Percentiles rank a stretch among this genome's conserved stretches.
phyloP scores from a whole-genome alignment of 176 grass and related monocot genomes.

The Chrysopogon serrulatus region DNA sequence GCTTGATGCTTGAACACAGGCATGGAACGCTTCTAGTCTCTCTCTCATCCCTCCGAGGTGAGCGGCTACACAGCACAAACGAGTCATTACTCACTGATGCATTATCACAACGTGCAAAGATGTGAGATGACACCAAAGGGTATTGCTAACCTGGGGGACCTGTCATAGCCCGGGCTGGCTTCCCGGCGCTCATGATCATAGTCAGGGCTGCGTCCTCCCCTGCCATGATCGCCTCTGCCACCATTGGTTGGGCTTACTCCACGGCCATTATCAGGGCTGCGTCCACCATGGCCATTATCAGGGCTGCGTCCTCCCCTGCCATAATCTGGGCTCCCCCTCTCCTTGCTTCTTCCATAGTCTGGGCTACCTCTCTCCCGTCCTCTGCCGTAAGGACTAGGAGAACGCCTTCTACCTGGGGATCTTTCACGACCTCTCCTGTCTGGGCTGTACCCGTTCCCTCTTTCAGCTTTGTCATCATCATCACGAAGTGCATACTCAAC shows the following conservation, averaged over 20 bases:
- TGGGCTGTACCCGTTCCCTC: conserved; percentile 76
- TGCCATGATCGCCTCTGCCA: neutral
- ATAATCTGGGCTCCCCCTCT: conserved; percentile 65
- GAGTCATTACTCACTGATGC: neutral
- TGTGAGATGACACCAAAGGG: neutral
- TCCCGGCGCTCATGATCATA: conserved; percentile 32
- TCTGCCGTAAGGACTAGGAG: conserved; percentile 73
- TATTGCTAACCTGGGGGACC: conserved; percentile 34
- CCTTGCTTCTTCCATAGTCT: conserved; percentile 51
- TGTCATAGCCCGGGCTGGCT: conserved; percentile 55
- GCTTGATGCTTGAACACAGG: neutral
- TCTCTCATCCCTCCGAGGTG: conserved; percentile 43
- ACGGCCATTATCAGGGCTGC: conserved; percentile 39
- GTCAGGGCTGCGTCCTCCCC: conserved; percentile 48
- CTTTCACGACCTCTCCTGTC: conserved; percentile 71
- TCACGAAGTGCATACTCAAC: conserved; percentile 95
- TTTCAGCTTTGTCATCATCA: conserved; percentile 86
- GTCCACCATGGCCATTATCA: conserved; percentile 59
- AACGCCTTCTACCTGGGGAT: conserved; percentile 66
- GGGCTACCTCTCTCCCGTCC: conserved; percentile 66
- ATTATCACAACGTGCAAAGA: neutral
- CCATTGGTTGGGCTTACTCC: conserved; percentile 34
- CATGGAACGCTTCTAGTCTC: conserved; percentile 9
- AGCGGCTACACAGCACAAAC: conserved; percentile 33
- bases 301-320: conserved; percentile 60